Conservation (phyloP, 352 stramenopile genomes). For the Peronospora belbahrii region DNA sequence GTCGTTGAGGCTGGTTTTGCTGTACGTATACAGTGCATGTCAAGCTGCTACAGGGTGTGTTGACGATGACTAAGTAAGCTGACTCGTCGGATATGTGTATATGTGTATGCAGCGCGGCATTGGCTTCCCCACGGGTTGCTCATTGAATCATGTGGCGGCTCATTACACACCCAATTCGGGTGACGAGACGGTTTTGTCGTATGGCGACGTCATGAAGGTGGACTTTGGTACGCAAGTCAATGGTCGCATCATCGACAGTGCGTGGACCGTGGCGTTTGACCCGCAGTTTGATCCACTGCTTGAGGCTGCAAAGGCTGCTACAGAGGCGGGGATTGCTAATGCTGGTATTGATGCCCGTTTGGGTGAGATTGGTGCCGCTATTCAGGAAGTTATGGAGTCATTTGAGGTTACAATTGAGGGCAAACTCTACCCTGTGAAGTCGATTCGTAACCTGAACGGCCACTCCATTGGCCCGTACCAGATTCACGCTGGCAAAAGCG, state of each 20-base stretch:
- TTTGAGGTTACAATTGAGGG: slow-evolving; percentile 92
- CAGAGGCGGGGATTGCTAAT: slow-evolving; percentile 86
- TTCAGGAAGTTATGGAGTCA: slow-evolving; percentile 24
- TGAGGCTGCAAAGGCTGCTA: slow-evolving; percentile 90
- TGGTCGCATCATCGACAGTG: slow-evolving; percentile 95
- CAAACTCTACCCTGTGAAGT: slow-evolving; percentile 92
- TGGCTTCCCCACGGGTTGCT: slow-evolving; percentile 89
- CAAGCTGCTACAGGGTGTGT: not conserved
- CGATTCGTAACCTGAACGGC: slow-evolving; percentile 96
- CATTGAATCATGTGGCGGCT: slow-evolving; percentile 94
- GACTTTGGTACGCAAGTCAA: slow-evolving; percentile 98
- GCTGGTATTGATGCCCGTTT: slow-evolving; percentile 94
- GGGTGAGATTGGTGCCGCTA: slow-evolving; percentile 17
- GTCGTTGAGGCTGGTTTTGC: slow-evolving; percentile 89
- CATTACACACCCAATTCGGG: slow-evolving; percentile 97
- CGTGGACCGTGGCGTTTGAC: slow-evolving; percentile 95
- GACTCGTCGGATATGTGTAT: slow-evolving; percentile 16
- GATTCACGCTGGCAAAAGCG: slow-evolving; percentile 94
- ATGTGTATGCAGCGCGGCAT: slow-evolving; percentile 21
- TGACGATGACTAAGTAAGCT: too few species aligned
- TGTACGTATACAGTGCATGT: slow-evolving; percentile 26
- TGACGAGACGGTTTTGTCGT: slow-evolving; percentile 90
- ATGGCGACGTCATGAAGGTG: slow-evolving; percentile 96
- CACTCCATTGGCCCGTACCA: slow-evolving; percentile 97
- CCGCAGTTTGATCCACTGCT: slow-evolving; percentile 90